These are phyloP conservation scores for Eucalyptus cladocalyx DNA, from an alignment of 345 rosid species.

Conservation along the genomic window DNA sequence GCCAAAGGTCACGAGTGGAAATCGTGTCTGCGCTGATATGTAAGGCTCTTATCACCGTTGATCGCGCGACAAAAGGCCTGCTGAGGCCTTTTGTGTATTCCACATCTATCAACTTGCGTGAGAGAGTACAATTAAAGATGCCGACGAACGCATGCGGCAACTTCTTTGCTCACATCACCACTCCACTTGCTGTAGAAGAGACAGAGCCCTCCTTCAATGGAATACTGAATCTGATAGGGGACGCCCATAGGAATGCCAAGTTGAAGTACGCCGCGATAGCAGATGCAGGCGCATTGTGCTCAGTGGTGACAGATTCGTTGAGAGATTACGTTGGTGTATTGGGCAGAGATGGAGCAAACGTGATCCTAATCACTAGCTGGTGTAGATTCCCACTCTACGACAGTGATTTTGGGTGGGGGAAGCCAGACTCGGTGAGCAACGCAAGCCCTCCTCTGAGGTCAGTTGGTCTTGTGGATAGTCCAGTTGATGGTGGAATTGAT, in stretches of 20 bases:
- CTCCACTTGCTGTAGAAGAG: neutral
- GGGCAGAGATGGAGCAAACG: neutral
- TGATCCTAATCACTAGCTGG: slow-evolving; percentile 12
- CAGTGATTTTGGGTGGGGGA: neutral
- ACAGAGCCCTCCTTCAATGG: neutral
- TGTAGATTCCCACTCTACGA: slow-evolving; percentile 12
- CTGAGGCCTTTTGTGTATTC: neutral
- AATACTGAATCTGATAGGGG: neutral
- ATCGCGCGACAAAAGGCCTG: neutral
- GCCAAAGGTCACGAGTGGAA: slow-evolving; percentile 1
- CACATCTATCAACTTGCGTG: neutral
- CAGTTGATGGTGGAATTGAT: neutral
- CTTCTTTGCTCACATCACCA: neutral
- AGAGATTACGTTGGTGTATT: neutral
- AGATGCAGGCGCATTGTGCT: neutral
- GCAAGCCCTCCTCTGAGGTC: neutral
- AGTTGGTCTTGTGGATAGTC: neutral
- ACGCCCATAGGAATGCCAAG: neutral
- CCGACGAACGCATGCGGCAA: neutral
- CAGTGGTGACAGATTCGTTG: neutral
- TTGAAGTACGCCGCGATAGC: neutral
- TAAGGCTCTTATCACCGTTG: neutral
- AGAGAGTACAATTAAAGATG: neutral
- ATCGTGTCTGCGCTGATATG: neutral
- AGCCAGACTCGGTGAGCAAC: neutral